A percentile compares a stretch with the other conserved stretches of the same genome.
Evolutionary conservation across 768 basidiomycete genomes (phyloP).

Genomic region (Trametes sanguinea): DNA sequence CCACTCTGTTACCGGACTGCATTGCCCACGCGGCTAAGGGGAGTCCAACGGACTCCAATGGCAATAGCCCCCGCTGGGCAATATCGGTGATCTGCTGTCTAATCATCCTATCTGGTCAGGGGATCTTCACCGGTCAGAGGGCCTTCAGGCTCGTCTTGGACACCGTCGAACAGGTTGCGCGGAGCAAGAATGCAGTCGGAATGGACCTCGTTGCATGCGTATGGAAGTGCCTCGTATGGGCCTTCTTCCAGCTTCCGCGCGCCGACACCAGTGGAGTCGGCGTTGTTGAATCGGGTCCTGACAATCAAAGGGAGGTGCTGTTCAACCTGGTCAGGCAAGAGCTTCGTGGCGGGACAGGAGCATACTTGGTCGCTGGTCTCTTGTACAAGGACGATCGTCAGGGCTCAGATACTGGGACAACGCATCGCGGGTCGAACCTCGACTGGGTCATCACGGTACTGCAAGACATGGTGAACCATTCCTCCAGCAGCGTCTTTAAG

Average conservation of each 20-base stretch:
- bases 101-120: conserved; percentile 47
- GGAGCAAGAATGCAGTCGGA: conserved; percentile 39
- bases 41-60: neutral
- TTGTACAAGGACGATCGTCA: conserved; percentile 23
- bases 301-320: conserved; percentile 33
- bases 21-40: neutral
- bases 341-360: conserved; percentile 45
- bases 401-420: too few species aligned
- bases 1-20: neutral
- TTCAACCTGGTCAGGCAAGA: conserved; percentile 51
- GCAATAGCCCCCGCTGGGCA: conserved; percentile 43
- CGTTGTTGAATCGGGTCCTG: too few species aligned
- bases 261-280: neutral
- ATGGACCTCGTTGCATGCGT: conserved; percentile 44
- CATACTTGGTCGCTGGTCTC: conserved; percentile 43
- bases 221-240: conserved; percentile 62
- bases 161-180: conserved; percentile 36
- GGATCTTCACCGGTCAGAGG: conserved; percentile 43
- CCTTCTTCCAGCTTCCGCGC: conserved; percentile 43
- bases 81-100: conserved; percentile 47
- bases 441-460: conserved; percentile 41
- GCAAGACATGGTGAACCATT: conserved; percentile 39
- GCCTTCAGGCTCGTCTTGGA: conserved; percentile 42
- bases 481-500: conserved; percentile 28
- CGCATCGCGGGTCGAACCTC: conserved; percentile 28